Evolutionary conservation across 805 yeast species (phyloP), one percentile per base, ranked within the genome.

Genomic region (Candida awuae): DNA sequence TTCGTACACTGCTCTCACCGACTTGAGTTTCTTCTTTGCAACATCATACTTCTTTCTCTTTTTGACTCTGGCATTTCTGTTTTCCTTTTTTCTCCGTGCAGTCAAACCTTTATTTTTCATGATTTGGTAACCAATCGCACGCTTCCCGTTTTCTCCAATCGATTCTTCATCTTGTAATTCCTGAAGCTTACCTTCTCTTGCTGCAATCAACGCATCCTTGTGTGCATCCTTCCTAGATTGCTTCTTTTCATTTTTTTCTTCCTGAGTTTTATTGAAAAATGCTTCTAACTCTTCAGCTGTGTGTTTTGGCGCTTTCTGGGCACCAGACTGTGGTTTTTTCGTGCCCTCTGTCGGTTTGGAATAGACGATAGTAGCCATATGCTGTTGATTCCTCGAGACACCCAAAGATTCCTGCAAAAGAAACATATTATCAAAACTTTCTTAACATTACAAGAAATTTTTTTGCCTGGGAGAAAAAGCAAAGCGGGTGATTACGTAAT

Each of bases 21-120:
- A 83, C 56, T 80, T 79, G 62, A 92, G 80, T 62, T 86, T 86
- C 85, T 86, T 90, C 68, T 86, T 79, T 21, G 98, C 98, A 59
- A 75, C 72, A 48, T 86, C 97, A 68, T 84, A 92, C 76, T 85
- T 85, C 78, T 80, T 84, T 72, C 98, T 83, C 94, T 90, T 92
- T 73, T 92, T 92, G 54, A 92, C 97, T 66, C 98, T 81, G 31
- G 97, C 76, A 61, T 92, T 92, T 65, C 97, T 77, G 69, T 84
- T 78, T 49, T 85, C 96, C 72, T 92, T 92, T 70, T 84, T 83
- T 59, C 95, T 75, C 61, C 80, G 83, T 15, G 94, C 90, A 1
- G 97, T 88, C 47, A 92, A 77, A 56, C 98, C 98, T 68, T 85
- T 88, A 68, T 92, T 92, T 74, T 90, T 92, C 65, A 85, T 71